Conservation (phyloP, 371 early-diverging fungal genomes). For the Mortierella sp. region DNA sequence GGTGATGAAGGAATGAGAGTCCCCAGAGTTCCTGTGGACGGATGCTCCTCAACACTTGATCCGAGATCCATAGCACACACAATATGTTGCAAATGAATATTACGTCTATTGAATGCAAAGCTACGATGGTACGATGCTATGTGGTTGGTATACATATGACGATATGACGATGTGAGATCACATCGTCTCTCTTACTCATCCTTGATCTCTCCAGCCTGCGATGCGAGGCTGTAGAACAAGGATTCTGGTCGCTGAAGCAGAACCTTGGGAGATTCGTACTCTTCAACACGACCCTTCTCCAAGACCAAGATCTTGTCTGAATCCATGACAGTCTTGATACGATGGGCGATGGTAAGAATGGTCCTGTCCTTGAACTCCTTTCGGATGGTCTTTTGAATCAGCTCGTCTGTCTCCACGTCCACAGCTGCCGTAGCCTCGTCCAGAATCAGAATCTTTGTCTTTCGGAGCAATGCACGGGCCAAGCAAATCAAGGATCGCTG, state of each 20-base stretch:
- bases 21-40: no score
- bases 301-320: conserved; percentile 58
- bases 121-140: not conserved
- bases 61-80: no score
- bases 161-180: no score
- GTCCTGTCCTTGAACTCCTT: conserved; percentile 73
- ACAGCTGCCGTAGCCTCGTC: conserved; percentile 98
- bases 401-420: conserved; percentile 88
- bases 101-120: not conserved
- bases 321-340: conserved; percentile 72
- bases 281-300: conserved; percentile 57
- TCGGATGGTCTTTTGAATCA: conserved; percentile 89
- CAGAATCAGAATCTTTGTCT: conserved; percentile 82
- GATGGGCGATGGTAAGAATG: conserved; percentile 76
- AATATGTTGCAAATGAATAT: no score
- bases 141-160: not conserved
- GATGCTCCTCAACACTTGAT: no score
- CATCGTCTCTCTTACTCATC: no score
- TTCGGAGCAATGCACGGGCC: conserved; percentile 77
- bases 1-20: conserved; percentile 9
- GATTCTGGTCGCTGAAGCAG: conserved; percentile 64
- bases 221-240: conserved; percentile 79
- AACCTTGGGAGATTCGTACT: conserved; percentile 56
- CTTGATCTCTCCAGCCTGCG: conserved; percentile 70
- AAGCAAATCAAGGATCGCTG: conserved; percentile 74